Conservation (phyloP, 495 filamentous ascomycete genomes). For the Pyronema domesticum region DNA sequence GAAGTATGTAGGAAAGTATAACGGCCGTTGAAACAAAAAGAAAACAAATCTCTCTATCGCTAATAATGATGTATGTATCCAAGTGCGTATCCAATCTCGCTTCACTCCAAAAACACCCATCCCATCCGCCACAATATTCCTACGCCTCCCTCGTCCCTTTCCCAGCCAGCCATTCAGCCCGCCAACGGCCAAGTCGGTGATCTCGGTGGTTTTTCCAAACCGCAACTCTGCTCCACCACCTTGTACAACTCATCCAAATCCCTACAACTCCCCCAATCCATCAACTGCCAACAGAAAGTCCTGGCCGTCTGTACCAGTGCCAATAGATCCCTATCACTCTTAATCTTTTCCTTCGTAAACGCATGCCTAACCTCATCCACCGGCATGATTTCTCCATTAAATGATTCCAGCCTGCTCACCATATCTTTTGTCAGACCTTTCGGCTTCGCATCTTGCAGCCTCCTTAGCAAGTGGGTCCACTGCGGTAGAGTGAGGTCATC, state of each 20-base stretch:
- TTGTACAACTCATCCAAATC: slow-evolving; percentile 18
- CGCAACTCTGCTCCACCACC: slow-evolving; percentile 5
- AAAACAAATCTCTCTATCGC: too few species aligned
- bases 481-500: slow-evolving; percentile 21
- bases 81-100: too few species aligned
- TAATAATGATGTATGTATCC: too few species aligned
- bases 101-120: too few species aligned
- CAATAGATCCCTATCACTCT: slow-evolving; percentile 20
- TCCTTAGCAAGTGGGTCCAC: slow-evolving; percentile 23
- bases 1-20: too few species aligned
- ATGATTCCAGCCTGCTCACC: slow-evolving; percentile 17
- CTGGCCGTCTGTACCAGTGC: slow-evolving; percentile 22
- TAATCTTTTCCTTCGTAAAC: slow-evolving; percentile 19
- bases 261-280: slow-evolving; percentile 22
- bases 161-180: too few species aligned
- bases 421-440: slow-evolving; percentile 14
- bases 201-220: too few species aligned
- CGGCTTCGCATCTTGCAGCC: slow-evolving; percentile 14
- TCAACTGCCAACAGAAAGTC: slow-evolving; percentile 24
- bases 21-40: too few species aligned
- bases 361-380: slow-evolving; percentile 24
- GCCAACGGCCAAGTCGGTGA: too few species aligned
- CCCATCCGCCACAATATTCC: too few species aligned
- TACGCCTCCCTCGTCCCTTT: too few species aligned
- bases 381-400: slow-evolving; percentile 22